phyloP scores from a whole-genome alignment of 805 yeast species.

The Lipomyces mesembrius region DNA sequence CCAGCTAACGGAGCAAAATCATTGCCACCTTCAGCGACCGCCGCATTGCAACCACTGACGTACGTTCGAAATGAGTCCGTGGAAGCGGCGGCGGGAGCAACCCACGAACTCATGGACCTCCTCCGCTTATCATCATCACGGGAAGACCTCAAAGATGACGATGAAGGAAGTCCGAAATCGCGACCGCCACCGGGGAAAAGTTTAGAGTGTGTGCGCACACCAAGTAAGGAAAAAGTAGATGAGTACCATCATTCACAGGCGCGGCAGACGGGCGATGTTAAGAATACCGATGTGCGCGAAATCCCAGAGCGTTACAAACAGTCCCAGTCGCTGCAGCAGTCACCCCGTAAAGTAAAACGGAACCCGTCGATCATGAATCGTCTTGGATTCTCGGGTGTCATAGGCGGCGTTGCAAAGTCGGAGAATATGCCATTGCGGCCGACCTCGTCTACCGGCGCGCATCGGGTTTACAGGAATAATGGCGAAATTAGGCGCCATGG shows the following conservation, averaged over 20 bases:
- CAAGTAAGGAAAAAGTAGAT: background rate
- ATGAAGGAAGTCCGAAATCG: background rate
- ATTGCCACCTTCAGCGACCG: background rate
- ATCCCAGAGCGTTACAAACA: background rate
- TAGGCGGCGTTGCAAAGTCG: background rate
- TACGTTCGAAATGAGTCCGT: background rate
- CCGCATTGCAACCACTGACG: background rate
- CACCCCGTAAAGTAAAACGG: background rate
- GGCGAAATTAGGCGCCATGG: background rate
- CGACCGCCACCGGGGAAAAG: background rate
- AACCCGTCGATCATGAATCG: constrained; percentile 16
- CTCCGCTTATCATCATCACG: background rate
- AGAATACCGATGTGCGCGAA: background rate
- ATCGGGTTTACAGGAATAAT: background rate
- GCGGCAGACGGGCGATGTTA: background rate
- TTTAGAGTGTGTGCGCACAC: background rate
- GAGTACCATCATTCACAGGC: background rate
- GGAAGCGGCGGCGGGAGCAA: background rate
- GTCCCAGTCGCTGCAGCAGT: background rate
- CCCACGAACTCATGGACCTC: constrained; percentile 1
- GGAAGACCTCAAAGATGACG: background rate
- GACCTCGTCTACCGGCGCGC: background rate
- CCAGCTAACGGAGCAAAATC: background rate
- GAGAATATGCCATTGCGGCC: background rate
- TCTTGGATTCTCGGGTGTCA: constrained; percentile 16